Evolutionary conservation across 2,329 filamentous ascomycete species (phyloP), one percentile per base, ranked within the genome.

Genomic region (Sodiomyces alkalinus): DNA sequence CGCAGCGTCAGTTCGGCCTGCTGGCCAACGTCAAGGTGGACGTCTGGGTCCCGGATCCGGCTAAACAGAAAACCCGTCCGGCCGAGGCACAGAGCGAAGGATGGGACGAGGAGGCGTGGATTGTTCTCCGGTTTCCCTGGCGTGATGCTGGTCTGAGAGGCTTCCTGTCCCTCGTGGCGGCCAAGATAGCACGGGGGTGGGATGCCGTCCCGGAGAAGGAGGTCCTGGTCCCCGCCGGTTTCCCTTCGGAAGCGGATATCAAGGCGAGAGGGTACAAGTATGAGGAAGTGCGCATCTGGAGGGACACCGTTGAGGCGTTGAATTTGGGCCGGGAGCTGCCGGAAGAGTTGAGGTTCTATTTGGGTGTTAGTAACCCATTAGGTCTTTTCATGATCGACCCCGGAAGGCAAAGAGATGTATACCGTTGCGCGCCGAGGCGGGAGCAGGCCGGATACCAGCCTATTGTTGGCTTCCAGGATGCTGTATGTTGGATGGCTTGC

Each of bases 11-110:
- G 39, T 74, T 73, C 39, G 73, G 82, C 2, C 64, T 64, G 22
- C 62, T 96, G 28, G 75, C 81, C 6, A 74, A 73, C 26, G 62
- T 94, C 28, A 63, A 60, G 32, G 62, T 73, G 16, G 68, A 75
- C 41, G 57, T 77, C 25, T 86, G 77, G 76, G 51, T 76, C 16
- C 78, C 79, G 0, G 76, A 82, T 49, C 53, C 64, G 26, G 57
- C 46, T 44, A 68, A 68, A 48, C 49, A 53, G 32, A n/a, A n/a
- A n/a, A n/a, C n/a, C n/a, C n/a, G n/a, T n/a, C n/a, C n/a, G n/a
- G n/a, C n/a, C n/a, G n/a, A n/a, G n/a, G n/a, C n/a, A n/a, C 42
- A 53, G 26, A 55, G 62, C 19, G 47, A 49, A 8, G 62, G 66
- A 29, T 7, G 5, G 10, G 26, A 29, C 33, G 64, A 22, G n/a